A percentile compares a stretch with the other conserved stretches of the same genome.
Conservation (phyloP, 768 basidiomycete species). For the Hericium rajendrae region DNA sequence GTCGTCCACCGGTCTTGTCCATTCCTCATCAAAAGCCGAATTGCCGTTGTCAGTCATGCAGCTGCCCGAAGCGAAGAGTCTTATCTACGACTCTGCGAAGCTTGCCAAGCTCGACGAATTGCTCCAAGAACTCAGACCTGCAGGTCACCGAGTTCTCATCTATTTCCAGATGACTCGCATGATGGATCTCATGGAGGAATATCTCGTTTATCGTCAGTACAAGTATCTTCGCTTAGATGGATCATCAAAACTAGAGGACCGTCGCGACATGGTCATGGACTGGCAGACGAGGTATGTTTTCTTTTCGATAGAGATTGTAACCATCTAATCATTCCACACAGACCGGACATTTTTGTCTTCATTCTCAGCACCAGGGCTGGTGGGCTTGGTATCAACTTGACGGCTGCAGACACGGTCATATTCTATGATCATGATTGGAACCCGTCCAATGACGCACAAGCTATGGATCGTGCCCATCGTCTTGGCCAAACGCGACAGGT, state of each 20-base stretch:
- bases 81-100: slow-evolving; percentile 95
- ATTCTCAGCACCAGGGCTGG: slow-evolving; percentile 90
- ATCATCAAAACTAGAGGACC: slow-evolving; percentile 88
- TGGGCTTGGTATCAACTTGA: slow-evolving; percentile 92
- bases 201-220: slow-evolving; percentile 92
- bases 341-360: slow-evolving; percentile 85
- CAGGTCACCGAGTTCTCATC: slow-evolving; percentile 87
- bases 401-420: slow-evolving; percentile 90
- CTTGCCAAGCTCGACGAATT: slow-evolving; percentile 82
- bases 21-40: slow-evolving; percentile 57
- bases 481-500: slow-evolving; percentile 96
- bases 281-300: slow-evolving; percentile 87
- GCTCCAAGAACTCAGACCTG: slow-evolving; percentile 86
- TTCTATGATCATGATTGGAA: slow-evolving; percentile 98
- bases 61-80: slow-evolving; percentile 88
- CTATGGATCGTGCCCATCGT: slow-evolving; percentile 97
- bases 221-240: slow-evolving; percentile 92
- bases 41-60: slow-evolving; percentile 78
- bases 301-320: not conserved
- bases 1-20: slow-evolving; percentile 58
- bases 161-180: slow-evolving; percentile 99
- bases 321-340: slow-evolving; percentile 19
- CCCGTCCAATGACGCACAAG: slow-evolving; percentile 94
- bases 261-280: slow-evolving; percentile 97
- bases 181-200: slow-evolving; percentile 99